phyloP scores from a whole-genome alignment of 495 filamentous ascomycete species.

The Penicillium riverlandense region DNA sequence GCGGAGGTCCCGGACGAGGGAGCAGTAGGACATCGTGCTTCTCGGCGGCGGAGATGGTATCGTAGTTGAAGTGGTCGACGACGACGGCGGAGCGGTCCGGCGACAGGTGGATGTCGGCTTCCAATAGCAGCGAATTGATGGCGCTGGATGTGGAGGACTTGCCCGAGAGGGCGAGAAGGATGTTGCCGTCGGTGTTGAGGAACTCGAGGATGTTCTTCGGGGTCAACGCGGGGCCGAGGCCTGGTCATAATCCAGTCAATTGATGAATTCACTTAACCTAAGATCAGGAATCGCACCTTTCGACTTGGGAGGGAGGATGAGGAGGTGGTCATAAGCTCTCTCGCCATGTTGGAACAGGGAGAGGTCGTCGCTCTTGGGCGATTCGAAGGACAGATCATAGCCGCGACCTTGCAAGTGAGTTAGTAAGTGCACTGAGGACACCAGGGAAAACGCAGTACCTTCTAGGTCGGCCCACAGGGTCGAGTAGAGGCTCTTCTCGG shows the following conservation, averaged over 20 bases:
- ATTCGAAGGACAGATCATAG: slow-evolving; percentile 71
- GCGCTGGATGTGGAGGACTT: slow-evolving; percentile 65
- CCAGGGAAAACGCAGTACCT: slow-evolving; percentile 38
- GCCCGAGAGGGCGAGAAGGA: slow-evolving; percentile 80
- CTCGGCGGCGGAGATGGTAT: slow-evolving; percentile 64
- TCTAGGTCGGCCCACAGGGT: slow-evolving; percentile 76
- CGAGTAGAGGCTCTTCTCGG: slow-evolving; percentile 72
- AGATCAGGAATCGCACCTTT: slow-evolving; percentile 55
- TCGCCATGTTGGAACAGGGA: slow-evolving; percentile 83
- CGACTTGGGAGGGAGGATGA: slow-evolving; percentile 78
- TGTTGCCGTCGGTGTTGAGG: slow-evolving; percentile 83
- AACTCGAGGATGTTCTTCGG: slow-evolving; percentile 85
- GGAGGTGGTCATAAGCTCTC: slow-evolving; percentile 79
- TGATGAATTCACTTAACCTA: background rate
- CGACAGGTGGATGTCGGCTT: slow-evolving; percentile 89
- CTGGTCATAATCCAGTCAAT: slow-evolving; percentile 38
- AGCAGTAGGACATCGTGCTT: slow-evolving; percentile 85
- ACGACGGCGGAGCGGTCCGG: slow-evolving; percentile 72
- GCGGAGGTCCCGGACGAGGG: slow-evolving; percentile 51
- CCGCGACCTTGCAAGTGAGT: slow-evolving; percentile 58
- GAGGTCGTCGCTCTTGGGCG: slow-evolving; percentile 77
- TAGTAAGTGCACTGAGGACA: slow-evolving; percentile 3
- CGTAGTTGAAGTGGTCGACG: slow-evolving; percentile 94
- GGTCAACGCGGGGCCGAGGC: slow-evolving; percentile 80
- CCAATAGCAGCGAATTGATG: slow-evolving; percentile 76